phyloP scores from a whole-genome alignment of 306 rosid genomes.

The Trichosanthes cucumerina region DNA sequence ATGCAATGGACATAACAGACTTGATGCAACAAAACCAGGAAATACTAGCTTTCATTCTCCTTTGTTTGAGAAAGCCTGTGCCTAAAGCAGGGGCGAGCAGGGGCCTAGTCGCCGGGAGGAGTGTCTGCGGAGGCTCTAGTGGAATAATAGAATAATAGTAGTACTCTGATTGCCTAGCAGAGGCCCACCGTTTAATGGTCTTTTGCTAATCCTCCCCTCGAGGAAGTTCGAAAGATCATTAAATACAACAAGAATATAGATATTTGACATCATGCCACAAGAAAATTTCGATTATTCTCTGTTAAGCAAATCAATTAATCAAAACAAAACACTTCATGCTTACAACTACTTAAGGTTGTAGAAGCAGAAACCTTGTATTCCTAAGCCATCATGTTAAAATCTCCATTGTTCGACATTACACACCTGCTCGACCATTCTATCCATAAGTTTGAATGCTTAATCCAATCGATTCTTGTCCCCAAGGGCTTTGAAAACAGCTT shows the following conservation, averaged over 20 bases:
- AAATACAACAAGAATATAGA: background rate
- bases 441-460: conserved; percentile 25
- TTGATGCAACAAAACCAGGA: background rate
- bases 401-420: too few relatives aligned
- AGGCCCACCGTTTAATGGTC: too few relatives aligned
- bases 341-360: conserved; percentile 5
- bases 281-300: background rate
- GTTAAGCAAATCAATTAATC: background rate
- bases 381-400: background rate
- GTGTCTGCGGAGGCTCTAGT: too few relatives aligned
- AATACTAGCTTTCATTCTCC: too few relatives aligned
- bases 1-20: background rate
- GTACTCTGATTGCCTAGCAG: too few relatives aligned
- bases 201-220: background rate
- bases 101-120: too few relatives aligned
- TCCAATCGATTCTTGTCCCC: conserved; percentile 28
- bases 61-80: too few relatives aligned
- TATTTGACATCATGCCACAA: background rate
- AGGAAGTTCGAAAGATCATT: background rate
- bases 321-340: background rate
- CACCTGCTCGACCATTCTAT: too few relatives aligned
- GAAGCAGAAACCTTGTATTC: conserved; percentile 30
- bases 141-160: too few relatives aligned
- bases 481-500: conserved; percentile 31
- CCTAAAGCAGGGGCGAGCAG: too few relatives aligned